A percentile compares a stretch with the other conserved stretches of the same genome.
phyloP scores from a whole-genome alignment of 192 early-diverging fungal genomes.

The Backusella sp. region DNA sequence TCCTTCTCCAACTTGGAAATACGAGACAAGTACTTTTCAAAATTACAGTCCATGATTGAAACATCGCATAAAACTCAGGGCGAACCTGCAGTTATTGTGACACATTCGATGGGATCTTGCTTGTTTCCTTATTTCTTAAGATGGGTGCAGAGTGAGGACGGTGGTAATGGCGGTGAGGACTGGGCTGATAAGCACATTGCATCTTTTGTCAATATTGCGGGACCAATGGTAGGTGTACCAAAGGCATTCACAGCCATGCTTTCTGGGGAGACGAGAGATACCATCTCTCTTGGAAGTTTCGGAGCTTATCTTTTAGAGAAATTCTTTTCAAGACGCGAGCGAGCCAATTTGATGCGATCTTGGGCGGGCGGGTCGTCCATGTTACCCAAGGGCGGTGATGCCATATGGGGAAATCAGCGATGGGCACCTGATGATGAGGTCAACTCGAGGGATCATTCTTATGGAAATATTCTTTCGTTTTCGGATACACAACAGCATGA shows the following conservation, averaged over 20 bases:
- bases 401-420: slow-evolving; percentile 70
- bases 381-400: slow-evolving; percentile 81
- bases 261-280: slow-evolving; percentile 84
- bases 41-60: slow-evolving; percentile 75
- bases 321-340: slow-evolving; percentile 76
- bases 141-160: slow-evolving; percentile 69
- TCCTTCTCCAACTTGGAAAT: slow-evolving; percentile 73
- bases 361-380: slow-evolving; percentile 79
- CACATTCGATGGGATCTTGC: slow-evolving; percentile 69
- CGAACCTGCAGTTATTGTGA: slow-evolving; percentile 56
- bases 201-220: slow-evolving; percentile 81
- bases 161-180: slow-evolving; percentile 65
- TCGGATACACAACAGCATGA: slow-evolving; percentile 18
- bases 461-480: slow-evolving; percentile 56
- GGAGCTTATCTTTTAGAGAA: slow-evolving; percentile 76
- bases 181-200: slow-evolving; percentile 82
- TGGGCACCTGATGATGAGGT: slow-evolving; percentile 76
- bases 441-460: slow-evolving; percentile 39
- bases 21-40: slow-evolving; percentile 80
- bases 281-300: slow-evolving; percentile 71
- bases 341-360: slow-evolving; percentile 73
- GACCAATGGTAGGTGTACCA: slow-evolving; percentile 81
- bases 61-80: slow-evolving; percentile 42
- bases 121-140: slow-evolving; percentile 83
- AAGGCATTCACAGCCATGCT: slow-evolving; percentile 75